Evolutionary conservation across 192 early-diverging fungal genomes (phyloP).

Genomic region (Phycomyces blakesleeanus): DNA sequence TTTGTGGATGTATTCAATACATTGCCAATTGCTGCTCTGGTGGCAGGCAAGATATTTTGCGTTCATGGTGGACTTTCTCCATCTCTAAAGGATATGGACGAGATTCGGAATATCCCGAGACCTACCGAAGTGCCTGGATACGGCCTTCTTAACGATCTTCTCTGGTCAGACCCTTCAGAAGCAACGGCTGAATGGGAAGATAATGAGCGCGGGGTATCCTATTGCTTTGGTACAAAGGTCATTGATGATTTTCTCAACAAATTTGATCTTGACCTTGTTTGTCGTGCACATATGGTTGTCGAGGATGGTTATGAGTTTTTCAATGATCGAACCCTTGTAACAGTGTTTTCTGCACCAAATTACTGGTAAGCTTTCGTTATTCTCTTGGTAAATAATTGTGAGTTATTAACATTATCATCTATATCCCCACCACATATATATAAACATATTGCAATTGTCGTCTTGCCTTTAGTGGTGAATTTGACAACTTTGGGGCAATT

Average conservation of each 20-base stretch:
- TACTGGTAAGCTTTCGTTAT: no score
- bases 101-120: slow-evolving; percentile 73
- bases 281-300: slow-evolving; percentile 97
- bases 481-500: slow-evolving; percentile 34
- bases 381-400: no score
- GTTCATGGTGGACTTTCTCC: slow-evolving; percentile 93
- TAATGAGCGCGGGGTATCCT: slow-evolving; percentile 95
- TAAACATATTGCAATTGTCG: no score
- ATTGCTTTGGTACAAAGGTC: slow-evolving; percentile 84
- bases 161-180: slow-evolving; percentile 93
- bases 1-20: slow-evolving; percentile 95
- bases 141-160: slow-evolving; percentile 85
- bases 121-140: slow-evolving; percentile 91
- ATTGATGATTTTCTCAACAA: slow-evolving; percentile 80
- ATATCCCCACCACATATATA: no score
- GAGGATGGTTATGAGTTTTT: slow-evolving; percentile 99
- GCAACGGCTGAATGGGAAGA: slow-evolving; percentile 79
- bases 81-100: slow-evolving; percentile 74
- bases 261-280: slow-evolving; percentile 92
- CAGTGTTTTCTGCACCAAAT: slow-evolving; percentile 63
- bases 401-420: no score
- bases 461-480: slow-evolving; percentile 47
- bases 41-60: slow-evolving; percentile 92
- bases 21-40: slow-evolving; percentile 86
- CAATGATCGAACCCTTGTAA: slow-evolving; percentile 88